Base-by-base conservation (phyloP, 495 filamentous ascomycete species). In the Penicillium steckii region DNA sequence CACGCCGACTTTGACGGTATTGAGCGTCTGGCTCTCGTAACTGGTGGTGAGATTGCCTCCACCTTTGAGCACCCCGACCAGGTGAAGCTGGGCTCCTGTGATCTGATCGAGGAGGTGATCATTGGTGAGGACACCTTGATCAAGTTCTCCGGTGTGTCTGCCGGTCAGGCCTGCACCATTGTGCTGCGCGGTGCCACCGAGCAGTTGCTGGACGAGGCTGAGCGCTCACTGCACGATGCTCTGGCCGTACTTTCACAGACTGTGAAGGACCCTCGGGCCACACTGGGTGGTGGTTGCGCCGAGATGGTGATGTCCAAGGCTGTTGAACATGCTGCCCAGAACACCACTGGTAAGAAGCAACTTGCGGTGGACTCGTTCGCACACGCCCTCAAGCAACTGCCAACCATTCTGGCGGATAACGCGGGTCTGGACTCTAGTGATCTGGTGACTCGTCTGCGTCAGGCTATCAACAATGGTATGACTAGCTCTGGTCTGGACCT, bases 261-360 rank as follows among this genome's bases (percentile, higher is more conserved):
- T 10, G 90, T 97, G 57, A 88, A 86, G 68, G 93, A 97, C 71
- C 92, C 94, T 15, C 85, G 90, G 52, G 94, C 90, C 24, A 97
- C 95, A 0, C 85, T 98, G 4, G 94, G 94, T 23, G 94, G 94
- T 64, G 94, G 94, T 15, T 97, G 91, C 62, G 92, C 92, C 0
- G 94, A 98, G 82, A 97, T 96, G 93, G 74, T 95, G 50, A 98
- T 98, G 94, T 89, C 92, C 54, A 96, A 96, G 75, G 94, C 94
- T 35, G 94, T 97, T 32, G 95, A 97, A 65, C 86, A 90, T 43
- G 92, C 91, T 15, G 92, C 93, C 7, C 90, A 93, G 45, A 93
- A 95, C 65, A 89, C 95, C 12, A 89, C 91, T 27, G 94, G 94
- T 62, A 98, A 98, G 85, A 95, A 92, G 73, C 91, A 94, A 51